phyloP scores from a whole-genome alignment of 306 rosid genomes.

The Inga leiocalycina region DNA sequence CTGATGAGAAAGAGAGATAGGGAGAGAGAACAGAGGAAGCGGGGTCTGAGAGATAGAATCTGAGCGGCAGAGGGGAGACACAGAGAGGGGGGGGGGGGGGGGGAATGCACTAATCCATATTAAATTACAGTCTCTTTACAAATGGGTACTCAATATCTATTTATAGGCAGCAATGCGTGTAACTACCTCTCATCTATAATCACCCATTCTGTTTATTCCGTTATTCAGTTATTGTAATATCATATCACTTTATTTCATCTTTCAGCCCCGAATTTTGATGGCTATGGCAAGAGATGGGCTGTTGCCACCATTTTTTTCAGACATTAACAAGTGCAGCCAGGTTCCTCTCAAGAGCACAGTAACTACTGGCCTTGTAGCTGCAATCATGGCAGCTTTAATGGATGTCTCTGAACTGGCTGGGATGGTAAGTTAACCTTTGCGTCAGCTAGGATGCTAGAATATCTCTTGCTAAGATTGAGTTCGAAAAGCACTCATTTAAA shows the following conservation, averaged over 20 bases:
- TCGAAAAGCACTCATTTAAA: not conserved
- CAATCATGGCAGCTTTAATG: constrained; percentile 74
- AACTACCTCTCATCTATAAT: no score
- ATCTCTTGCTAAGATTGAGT: constrained; percentile 5
- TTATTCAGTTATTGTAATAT: no score
- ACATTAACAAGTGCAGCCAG: constrained; percentile 37
- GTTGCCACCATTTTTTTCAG: constrained; percentile 51
- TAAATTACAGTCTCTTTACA: no score
- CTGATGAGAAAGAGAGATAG: no score
- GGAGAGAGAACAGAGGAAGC: no score
- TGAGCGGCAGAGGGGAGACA: no score
- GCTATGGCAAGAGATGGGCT: constrained; percentile 59
- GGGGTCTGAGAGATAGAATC: no score
- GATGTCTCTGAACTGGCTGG: constrained; percentile 89
- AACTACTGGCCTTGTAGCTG: constrained; percentile 73
- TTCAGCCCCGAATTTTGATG: constrained; percentile 57
- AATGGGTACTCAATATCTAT: no score
- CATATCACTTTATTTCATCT: constrained; percentile 1
- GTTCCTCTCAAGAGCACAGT: constrained; percentile 59
- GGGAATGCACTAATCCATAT: no score
- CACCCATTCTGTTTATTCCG: no score
- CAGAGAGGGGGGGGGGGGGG: accelerated
- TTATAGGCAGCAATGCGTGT: no score
- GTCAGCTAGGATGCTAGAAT: constrained; percentile 7
- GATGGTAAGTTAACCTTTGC: constrained; percentile 62